phyloP scores from a whole-genome alignment of 495 filamentous ascomycete species.

The Xylaria grammica region DNA sequence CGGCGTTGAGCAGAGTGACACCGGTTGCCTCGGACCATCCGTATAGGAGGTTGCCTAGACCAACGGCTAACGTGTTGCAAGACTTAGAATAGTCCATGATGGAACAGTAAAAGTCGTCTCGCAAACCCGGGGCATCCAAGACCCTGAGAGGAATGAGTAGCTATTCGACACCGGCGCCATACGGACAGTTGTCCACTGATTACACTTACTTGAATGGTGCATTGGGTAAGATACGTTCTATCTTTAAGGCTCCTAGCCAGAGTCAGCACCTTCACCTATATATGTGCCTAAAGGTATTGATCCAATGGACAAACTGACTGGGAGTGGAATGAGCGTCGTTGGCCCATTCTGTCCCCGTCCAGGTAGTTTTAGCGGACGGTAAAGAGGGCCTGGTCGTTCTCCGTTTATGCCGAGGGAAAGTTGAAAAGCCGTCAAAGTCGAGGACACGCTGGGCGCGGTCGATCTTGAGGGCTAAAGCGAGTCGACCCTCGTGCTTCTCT shows the following conservation, averaged over 20 bases:
- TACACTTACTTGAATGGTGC: constrained; percentile 76
- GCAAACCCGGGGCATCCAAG: constrained; percentile 82
- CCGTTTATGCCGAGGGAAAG: constrained; percentile 34
- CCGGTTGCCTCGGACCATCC: constrained; percentile 79
- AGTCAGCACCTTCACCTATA: constrained; percentile 11
- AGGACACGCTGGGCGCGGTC: constrained; percentile 69
- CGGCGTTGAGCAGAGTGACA: constrained; percentile 52
- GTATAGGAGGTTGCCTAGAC: constrained; percentile 78
- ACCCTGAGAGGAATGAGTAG: constrained; percentile 53
- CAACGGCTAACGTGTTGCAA: constrained; percentile 79
- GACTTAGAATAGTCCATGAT: constrained; percentile 82
- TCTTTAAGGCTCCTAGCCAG: not conserved
- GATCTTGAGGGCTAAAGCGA: constrained; percentile 85
- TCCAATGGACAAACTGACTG: constrained; percentile 49
- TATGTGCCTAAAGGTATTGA: not conserved
- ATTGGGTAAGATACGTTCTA: constrained; percentile 58
- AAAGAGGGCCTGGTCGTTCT: constrained; percentile 20
- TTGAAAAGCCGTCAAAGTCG: constrained; percentile 49
- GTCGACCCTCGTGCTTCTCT: constrained; percentile 72
- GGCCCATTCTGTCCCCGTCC: constrained; percentile 67
- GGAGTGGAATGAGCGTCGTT: constrained; percentile 47
- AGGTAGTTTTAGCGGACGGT: constrained; percentile 41
- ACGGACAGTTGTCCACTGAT: not conserved
- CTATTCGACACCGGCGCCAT: not conserved
- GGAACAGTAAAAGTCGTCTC: constrained; percentile 96